Percentiles rank a stretch among this genome's conserved stretches.
Conservation (phyloP, 805 yeast genomes). For the Kodamaea fukazawae region DNA sequence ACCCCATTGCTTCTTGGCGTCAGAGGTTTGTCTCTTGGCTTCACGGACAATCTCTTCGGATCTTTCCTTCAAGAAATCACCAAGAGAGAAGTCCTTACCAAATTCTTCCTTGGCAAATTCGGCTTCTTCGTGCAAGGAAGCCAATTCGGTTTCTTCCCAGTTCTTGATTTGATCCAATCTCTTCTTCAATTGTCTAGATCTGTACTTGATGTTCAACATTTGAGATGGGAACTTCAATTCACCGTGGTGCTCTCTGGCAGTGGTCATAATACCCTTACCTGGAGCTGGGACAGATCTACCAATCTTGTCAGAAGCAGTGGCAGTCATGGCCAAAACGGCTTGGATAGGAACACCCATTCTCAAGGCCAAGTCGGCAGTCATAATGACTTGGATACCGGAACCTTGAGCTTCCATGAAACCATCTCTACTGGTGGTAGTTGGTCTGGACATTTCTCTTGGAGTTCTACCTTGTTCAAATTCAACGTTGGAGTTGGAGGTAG, state of each 20-base stretch:
- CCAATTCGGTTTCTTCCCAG: slow-evolving; percentile 85
- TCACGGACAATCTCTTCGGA: slow-evolving; percentile 84
- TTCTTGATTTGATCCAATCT: slow-evolving; percentile 73
- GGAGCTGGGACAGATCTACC: slow-evolving; percentile 99
- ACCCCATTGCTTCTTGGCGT: slow-evolving; percentile 93
- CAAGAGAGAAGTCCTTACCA: slow-evolving; percentile 44
- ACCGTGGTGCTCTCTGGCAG: slow-evolving; percentile 92
- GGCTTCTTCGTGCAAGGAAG: slow-evolving; percentile 68
- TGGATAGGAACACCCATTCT: slow-evolving; percentile 99
- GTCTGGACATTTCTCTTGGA: slow-evolving; percentile 98
- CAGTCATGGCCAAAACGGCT: slow-evolving; percentile 89
- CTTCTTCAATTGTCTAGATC: slow-evolving; percentile 82
- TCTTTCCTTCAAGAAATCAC: slow-evolving; percentile 70
- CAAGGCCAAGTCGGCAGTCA: slow-evolving; percentile 91
- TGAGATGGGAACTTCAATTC: slow-evolving; percentile 75
- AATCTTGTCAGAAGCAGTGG: slow-evolving; percentile 97
- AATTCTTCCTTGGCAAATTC: slow-evolving; percentile 51
- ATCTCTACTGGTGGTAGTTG: slow-evolving; percentile 90
- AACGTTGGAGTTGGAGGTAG: slow-evolving; percentile 85
- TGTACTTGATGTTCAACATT: slow-evolving; percentile 84
- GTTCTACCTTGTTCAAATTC: slow-evolving; percentile 96
- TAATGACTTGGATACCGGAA: slow-evolving; percentile 94
- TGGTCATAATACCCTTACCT: slow-evolving; percentile 98
- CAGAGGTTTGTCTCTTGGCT: slow-evolving; percentile 77
- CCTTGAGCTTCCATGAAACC: slow-evolving; percentile 99